These are phyloP conservation scores for Brachypodium distachyon DNA, from an alignment of 202 grass and related monocot species.

Conservation along the genomic window DNA sequence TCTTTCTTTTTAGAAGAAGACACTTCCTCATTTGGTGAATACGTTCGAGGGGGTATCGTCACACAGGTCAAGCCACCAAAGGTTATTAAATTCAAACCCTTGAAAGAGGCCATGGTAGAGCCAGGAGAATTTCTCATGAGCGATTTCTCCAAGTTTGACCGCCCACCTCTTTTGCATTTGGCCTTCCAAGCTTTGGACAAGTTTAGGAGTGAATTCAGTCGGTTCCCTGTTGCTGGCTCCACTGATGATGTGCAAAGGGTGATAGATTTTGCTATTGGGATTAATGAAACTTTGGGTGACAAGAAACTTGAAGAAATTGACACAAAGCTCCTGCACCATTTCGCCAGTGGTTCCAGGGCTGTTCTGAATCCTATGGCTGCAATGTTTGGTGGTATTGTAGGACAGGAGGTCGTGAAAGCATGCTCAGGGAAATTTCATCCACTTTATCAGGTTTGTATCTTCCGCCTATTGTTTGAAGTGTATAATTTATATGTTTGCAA, in stretches of 20 bases:
- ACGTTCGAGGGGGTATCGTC: slow-evolving; percentile 77
- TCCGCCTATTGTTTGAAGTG: not conserved
- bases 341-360: slow-evolving; percentile 65
- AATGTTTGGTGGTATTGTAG: slow-evolving; percentile 93
- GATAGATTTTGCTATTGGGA: slow-evolving; percentile 45
- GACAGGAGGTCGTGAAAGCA: slow-evolving; percentile 91
- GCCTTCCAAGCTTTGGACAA: slow-evolving; percentile 93
- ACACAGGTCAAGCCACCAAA: slow-evolving; percentile 88
- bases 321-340: slow-evolving; percentile 67
- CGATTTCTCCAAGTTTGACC: slow-evolving; percentile 93
- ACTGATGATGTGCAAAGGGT: slow-evolving; percentile 67
- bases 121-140: slow-evolving; percentile 89
- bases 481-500: not conserved
- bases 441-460: slow-evolving; percentile 67
- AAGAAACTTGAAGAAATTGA: slow-evolving; percentile 75
- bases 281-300: slow-evolving; percentile 65
- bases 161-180: slow-evolving; percentile 70
- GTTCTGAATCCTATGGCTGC: slow-evolving; percentile 96
- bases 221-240: slow-evolving; percentile 71
- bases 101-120: slow-evolving; percentile 70
- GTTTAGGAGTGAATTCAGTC: slow-evolving; percentile 54
- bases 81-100: slow-evolving; percentile 63
- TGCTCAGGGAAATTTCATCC: slow-evolving; percentile 96
- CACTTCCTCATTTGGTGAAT: slow-evolving; percentile 61
- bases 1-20: slow-evolving; percentile 92